Evolutionary conservation across 2,329 filamentous ascomycete genomes (phyloP).

Genomic region (Dothidotthia symphoricarpi): DNA sequence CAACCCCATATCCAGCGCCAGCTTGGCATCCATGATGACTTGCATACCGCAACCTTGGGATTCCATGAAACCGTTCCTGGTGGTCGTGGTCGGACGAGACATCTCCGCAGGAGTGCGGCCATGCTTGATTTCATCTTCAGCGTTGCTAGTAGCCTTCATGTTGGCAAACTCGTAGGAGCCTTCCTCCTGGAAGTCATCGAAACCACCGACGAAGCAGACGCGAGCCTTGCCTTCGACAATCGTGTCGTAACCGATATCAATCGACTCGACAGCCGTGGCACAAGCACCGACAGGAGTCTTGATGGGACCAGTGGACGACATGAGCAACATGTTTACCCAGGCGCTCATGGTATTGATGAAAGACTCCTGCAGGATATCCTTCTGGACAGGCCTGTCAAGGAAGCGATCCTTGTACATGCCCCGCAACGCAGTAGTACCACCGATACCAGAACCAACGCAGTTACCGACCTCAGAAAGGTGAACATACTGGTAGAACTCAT

Average conservation of each 20-base stretch:
- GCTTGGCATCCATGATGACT: constrained; percentile 94
- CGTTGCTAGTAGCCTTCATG: constrained; percentile 99
- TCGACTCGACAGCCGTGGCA: constrained; percentile 92
- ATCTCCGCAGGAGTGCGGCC: constrained; percentile 95
- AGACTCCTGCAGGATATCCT: constrained; percentile 97
- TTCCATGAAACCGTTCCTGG: constrained; percentile 98
- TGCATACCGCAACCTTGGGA: constrained; percentile 98
- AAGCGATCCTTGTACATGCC: constrained; percentile 99
- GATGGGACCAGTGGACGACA: constrained; percentile 96
- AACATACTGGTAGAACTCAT: constrained; percentile 99
- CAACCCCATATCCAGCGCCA: constrained; percentile 97
- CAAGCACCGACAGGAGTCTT: constrained; percentile 98
- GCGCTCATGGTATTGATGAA: constrained; percentile 99
- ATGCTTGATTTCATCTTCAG: constrained; percentile 92
- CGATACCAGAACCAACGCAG: constrained; percentile 97
- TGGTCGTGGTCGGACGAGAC: constrained; percentile 96
- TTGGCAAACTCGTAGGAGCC: constrained; percentile 99
- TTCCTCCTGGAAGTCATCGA: constrained; percentile 99
- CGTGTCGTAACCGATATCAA: constrained; percentile 97
- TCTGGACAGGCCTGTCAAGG: constrained; percentile 95
- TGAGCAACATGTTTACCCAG: constrained; percentile 98
- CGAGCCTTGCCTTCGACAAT: constrained; percentile 98
- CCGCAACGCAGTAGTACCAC: constrained; percentile 84
- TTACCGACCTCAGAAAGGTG: constrained; percentile 98
- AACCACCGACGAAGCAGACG: constrained; percentile 95